Evolutionary conservation across 1,284 basidiomycete species (phyloP).

Genomic region (Boletus sp.): DNA sequence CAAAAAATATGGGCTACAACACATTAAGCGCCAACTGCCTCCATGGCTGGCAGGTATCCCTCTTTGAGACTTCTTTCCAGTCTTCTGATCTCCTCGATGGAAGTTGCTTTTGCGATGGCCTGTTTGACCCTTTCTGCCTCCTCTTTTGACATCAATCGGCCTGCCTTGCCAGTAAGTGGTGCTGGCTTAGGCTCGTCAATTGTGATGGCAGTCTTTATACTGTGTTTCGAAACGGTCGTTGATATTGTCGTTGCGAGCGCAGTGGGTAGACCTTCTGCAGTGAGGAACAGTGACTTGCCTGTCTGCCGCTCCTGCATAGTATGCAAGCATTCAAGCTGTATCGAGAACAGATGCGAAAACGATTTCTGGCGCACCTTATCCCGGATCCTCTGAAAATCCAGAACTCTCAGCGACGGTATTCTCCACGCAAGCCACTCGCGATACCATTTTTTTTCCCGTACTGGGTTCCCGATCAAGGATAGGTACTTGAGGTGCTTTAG

Average conservation of each 20-base stretch:
- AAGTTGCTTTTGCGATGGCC: conserved; percentile 87
- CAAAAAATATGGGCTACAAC: conserved; percentile 26
- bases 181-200: conserved; percentile 69
- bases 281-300: conserved; percentile 74
- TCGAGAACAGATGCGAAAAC: conserved; percentile 17
- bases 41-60: conserved; percentile 76
- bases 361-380: conserved; percentile 73
- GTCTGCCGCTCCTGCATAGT: conserved; percentile 66
- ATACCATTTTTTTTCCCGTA: conserved; percentile 93
- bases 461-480: conserved; percentile 86
- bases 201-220: conserved; percentile 54
- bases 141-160: conserved; percentile 87
- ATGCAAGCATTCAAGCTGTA: conserved; percentile 29
- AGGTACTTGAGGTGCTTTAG: conserved; percentile 79
- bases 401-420: conserved; percentile 81
- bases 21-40: conserved; percentile 65
- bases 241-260: conserved; percentile 78
- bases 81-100: conserved; percentile 85
- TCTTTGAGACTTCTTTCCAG: conserved; percentile 86
- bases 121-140: conserved; percentile 87
- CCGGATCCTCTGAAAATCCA: conserved; percentile 96
- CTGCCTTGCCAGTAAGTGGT: conserved; percentile 60
- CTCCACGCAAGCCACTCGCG: conserved; percentile 90
- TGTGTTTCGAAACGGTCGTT: conserved; percentile 63
- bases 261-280: conserved; percentile 70